phyloP scores from a whole-genome alignment of 805 yeast genomes.

The Suhomyces kilbournensis region DNA sequence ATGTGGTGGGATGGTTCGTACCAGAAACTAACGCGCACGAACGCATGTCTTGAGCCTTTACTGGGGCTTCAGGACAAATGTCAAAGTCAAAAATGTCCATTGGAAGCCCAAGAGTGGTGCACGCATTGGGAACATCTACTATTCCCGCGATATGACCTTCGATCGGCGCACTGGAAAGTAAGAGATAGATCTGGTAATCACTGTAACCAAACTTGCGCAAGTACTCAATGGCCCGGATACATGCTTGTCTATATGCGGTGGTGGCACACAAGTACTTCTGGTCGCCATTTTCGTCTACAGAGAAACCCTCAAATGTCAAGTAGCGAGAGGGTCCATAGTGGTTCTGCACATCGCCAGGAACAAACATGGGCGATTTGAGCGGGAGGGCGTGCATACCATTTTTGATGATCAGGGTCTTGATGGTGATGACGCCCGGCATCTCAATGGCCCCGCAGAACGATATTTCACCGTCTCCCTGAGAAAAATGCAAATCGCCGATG shows the following conservation, averaged over 20 bases:
- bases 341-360: conserved; percentile 49
- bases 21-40: conserved; percentile 37
- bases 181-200: conserved; percentile 43
- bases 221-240: conserved; percentile 48
- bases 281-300: conserved; percentile 47
- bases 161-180: background rate
- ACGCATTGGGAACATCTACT: conserved; percentile 52
- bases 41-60: conserved; percentile 27
- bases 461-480: conserved; percentile 54
- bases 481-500: conserved; percentile 50
- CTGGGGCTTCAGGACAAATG: conserved; percentile 36
- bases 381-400: conserved; percentile 39
- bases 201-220: conserved; percentile 48
- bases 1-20: conserved; percentile 12
- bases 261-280: conserved; percentile 47
- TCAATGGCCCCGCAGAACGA: conserved; percentile 56
- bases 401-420: conserved; percentile 40
- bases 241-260: conserved; percentile 50
- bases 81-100: conserved; percentile 53
- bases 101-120: conserved; percentile 50
- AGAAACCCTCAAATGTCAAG: conserved; percentile 51
- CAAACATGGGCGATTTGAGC: conserved; percentile 45
- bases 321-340: conserved; percentile 49
- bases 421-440: conserved; percentile 48
- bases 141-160: conserved; percentile 49